Conservation (phyloP, 2,329 filamentous ascomycete species). For the Purpureocillium lavendulum region DNA sequence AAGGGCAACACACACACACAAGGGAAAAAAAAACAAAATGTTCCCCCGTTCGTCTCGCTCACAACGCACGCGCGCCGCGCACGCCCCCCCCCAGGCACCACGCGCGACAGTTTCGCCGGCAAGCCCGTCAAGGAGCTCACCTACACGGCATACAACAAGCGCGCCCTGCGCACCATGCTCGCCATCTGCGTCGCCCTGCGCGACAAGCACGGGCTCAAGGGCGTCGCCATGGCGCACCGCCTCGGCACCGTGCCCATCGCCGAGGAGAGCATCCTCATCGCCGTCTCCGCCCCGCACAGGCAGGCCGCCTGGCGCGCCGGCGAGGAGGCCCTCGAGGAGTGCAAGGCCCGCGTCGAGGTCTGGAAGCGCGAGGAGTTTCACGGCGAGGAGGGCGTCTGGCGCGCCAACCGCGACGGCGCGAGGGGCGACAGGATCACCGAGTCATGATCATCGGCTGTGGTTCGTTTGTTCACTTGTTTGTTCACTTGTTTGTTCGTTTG, state of each 20-base stretch:
- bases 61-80: too few species aligned
- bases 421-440: slow-evolving; percentile 38
- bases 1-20: too few species aligned
- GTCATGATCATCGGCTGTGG: too few species aligned
- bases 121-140: slow-evolving; percentile 66
- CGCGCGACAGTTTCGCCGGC: slow-evolving; percentile 63
- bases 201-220: slow-evolving; percentile 56
- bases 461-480: too few species aligned
- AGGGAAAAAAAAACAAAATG: neutral
- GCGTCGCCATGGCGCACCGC: slow-evolving; percentile 74
- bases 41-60: neutral
- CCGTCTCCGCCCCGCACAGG: slow-evolving; percentile 75
- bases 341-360: slow-evolving; percentile 83
- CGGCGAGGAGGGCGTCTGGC: slow-evolving; percentile 72
- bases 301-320: slow-evolving; percentile 80
- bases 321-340: slow-evolving; percentile 80
- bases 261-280: slow-evolving; percentile 90
- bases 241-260: slow-evolving; percentile 78
- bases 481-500: too few species aligned
- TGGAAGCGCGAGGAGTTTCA: slow-evolving; percentile 92
- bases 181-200: slow-evolving; percentile 51
- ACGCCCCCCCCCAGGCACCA: slow-evolving; percentile 50
- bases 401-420: slow-evolving; percentile 73
- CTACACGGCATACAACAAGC: slow-evolving; percentile 66
- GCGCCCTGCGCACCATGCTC: slow-evolving; percentile 62